phyloP scores from a whole-genome alignment of 768 basidiomycete genomes.

The Tremella mesenterica region DNA sequence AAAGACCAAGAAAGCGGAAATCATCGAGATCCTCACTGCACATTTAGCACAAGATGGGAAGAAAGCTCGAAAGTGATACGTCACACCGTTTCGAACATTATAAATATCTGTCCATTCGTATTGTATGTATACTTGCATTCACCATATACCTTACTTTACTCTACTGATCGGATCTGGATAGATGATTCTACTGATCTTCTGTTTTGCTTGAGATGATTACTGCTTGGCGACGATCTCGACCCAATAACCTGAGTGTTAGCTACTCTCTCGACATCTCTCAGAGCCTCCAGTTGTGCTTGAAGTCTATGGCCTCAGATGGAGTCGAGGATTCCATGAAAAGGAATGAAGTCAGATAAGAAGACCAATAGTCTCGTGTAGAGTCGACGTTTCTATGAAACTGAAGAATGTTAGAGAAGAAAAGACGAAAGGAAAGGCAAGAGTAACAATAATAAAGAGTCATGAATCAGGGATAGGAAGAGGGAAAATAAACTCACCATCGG shows the following conservation, averaged over 20 bases:
- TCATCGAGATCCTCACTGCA: constrained; percentile 18
- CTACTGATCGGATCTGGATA: not conserved
- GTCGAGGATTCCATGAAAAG: too few relatives aligned
- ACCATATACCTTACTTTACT: not conserved
- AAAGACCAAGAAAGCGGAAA: constrained; percentile 31
- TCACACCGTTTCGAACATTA: not conserved
- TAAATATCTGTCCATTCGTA: too few relatives aligned
- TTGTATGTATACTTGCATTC: not conserved
- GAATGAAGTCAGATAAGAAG: too few relatives aligned
- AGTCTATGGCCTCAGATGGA: too few relatives aligned
- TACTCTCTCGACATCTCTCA: too few relatives aligned
- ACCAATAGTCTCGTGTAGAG: too few relatives aligned
- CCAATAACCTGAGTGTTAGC: not conserved
- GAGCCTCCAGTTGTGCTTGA: too few relatives aligned
- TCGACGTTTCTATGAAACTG: too few relatives aligned
- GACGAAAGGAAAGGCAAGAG: too few relatives aligned
- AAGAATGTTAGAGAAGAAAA: too few relatives aligned
- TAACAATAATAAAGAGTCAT: too few relatives aligned
- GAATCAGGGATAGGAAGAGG: not conserved
- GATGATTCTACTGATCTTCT: not conserved
- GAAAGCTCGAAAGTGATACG: constrained; percentile 1
- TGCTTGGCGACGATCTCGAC: not conserved
- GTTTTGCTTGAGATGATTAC: not conserved
- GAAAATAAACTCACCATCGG: constrained; percentile 22
- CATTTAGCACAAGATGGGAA: constrained; percentile 10